Base-by-base conservation (phyloP, 257 asterid species). In the Knoxia roxburghii region DNA sequence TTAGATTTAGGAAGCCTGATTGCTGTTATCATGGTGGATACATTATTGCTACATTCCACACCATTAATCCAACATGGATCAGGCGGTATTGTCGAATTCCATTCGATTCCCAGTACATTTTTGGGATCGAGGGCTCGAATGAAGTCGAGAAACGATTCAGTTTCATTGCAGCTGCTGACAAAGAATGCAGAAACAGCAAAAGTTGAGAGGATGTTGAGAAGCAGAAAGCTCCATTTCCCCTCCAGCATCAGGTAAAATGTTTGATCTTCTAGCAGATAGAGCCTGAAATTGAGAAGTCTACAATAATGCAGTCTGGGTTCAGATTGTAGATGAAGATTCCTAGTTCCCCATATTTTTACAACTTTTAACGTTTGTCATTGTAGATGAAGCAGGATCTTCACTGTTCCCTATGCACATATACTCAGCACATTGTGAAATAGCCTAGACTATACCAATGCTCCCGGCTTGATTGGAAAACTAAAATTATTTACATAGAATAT, bases 61-160 rank as follows among this genome's bases (percentile, higher is more conserved):
- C 72, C 73, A 39, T 23, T 13, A 46, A 46, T 57, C 72, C 64
- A 58, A 8, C n/a, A n/a, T n/a, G 68, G 63, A 27, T 63, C 71
- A 75, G 39, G 77, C 6, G 59, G 4, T 20, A 2, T 2, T 6
- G 29, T 33, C 64, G 39, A 49, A 63, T 68, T 50, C 68, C 55
- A 37, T 23, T 55, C 58, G 17, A 72, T 45, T 21, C 56, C 41
- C 32, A 69, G 30, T 6, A 61, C 73, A 65, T 75, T 79, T 68
- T 45, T 53, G 32, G 74, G 74, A 69, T 79, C 81, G 45, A 79
- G 46, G 53, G 74, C 73, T 0, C 21, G 58, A 62, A 75, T 70
- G 48, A 79, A 75, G 30, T 79, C 73, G 1, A 55, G 24, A 4
- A n/a, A n/a, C n/a, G 23, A 33, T 67, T 54, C 49, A 9, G 64